Evolutionary conservation across 768 basidiomycete genomes (phyloP), one percentile per base, ranked within the genome.

Genomic region (Leucocoprinus sp.): DNA sequence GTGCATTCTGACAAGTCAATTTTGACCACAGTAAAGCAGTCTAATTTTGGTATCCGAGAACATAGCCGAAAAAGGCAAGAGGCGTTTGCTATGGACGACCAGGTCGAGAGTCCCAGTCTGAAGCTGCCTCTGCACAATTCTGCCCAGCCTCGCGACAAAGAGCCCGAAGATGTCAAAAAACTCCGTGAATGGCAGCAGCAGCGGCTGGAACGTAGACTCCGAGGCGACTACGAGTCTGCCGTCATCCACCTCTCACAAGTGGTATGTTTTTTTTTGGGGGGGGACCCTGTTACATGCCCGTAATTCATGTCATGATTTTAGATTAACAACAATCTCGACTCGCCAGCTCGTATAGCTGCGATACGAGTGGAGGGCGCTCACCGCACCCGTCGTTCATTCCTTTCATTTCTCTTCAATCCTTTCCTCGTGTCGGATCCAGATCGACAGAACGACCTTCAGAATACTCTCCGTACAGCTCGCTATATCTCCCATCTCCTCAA

Each of bases 351-450:
- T 29, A 71, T 99, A 39, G 76, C 82, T 11, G 71, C 86, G 1
- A 82, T 99, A 14, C 84, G 84, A 49, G 74, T 98, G 11, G 78
- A 86, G 53, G 92, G 92, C 45, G 82, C 89, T 1, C 60, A 64
- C 2, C 63, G 72, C 22, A 96, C 93, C 0, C 76, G 93, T 12
- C 65, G 75, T 23, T 77, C 85, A 0, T 97, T 97, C 67, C 76
- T 99, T 26, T 72, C 67, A n/a, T 83, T 74, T 42, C 67, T 97
- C 52, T 72, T 96, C 43, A 67, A 76, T 6, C 92, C 93, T 0
- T 61, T 87, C 42, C 54, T 73, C 42, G 37, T 51, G 48, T 2
- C 48, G 31, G 37, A 34, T 27, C 21, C 50, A 48, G 33, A 47
- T 52, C 34, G 50, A 51, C 44, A 37, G 52, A 29, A 55, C 29